Evolutionary conservation across 1,284 basidiomycete genomes (phyloP), one percentile per base, ranked within the genome.

Genomic region (Austropuccinia psidii): DNA sequence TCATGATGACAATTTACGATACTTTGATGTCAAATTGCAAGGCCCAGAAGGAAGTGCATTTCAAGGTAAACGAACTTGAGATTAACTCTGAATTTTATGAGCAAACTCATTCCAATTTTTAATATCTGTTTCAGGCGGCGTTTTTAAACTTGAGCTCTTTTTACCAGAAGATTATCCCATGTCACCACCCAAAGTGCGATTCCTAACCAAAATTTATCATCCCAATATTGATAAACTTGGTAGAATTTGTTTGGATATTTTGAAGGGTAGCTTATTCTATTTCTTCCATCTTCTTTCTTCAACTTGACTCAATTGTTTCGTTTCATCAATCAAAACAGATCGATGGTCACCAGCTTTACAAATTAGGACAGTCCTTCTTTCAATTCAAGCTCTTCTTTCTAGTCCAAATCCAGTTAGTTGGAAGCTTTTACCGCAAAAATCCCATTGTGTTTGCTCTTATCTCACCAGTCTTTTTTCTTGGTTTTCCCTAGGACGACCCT

Each of bases 181-280:
- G 95, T 90, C 90, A 66, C 94, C 96, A 0, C 96, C 96, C 37
- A 98, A 98, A 83, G 96, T 99, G 74, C 87, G 96, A 76, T 99
- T 98, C 85, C 84, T 98, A 77, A 98, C 95, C 76, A 96, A 96
- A 88, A 96, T 98, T 84, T 98, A 99, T 84, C 96, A 99, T 83
- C 96, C 96, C 43, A 99, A 99, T 83, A 99, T 99, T 82, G 94
- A 98, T 83, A 98, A 98, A 83, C 89, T 98, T 50, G 95, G 95
- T 33, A 87, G 95, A 29, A 98, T 98, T 83, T 98, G 96, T 82
- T 84, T 98, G 75, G 96, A 98, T 81, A 98, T 98, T 79, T 84
- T 98, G 79, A 98, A 98, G 85, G 91, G 90, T 89, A 76, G 64
- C 83, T 78, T 31, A 73, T 41, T 27, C 33, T 2, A 21, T 15